These are phyloP conservation scores for Aspergillus panamensis DNA, from an alignment of 495 filamentous ascomycete species.

Conservation along the genomic window DNA sequence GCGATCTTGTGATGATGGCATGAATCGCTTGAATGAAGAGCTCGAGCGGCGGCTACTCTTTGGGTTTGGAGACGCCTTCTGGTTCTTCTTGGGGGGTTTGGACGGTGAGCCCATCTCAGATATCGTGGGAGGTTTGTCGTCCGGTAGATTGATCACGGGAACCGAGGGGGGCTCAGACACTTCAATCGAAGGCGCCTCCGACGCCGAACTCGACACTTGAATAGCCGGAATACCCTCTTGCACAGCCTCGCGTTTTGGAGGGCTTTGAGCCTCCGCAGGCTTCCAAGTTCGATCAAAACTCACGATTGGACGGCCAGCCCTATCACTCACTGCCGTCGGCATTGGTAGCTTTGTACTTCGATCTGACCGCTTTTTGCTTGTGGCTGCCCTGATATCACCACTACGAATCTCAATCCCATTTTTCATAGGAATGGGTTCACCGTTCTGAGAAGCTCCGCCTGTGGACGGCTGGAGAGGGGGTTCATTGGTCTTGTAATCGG, in stretches of 20 bases:
- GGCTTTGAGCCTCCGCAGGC: slow-evolving; percentile 42
- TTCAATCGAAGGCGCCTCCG: slow-evolving; percentile 50
- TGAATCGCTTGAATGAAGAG: slow-evolving; percentile 23
- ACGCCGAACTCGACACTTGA: slow-evolving; percentile 34
- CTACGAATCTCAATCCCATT: slow-evolving; percentile 77
- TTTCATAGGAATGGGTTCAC: slow-evolving; percentile 46
- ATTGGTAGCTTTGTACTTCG: slow-evolving; percentile 80
- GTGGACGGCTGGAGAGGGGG: slow-evolving; percentile 30
- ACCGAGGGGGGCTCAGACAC: slow-evolving; percentile 51
- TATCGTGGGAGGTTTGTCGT: slow-evolving; percentile 43
- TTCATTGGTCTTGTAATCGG: slow-evolving; percentile 66
- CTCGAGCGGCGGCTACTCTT: slow-evolving; percentile 19
- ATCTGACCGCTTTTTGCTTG: slow-evolving; percentile 81
- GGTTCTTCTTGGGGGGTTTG: slow-evolving; percentile 7
- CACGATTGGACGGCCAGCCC: slow-evolving; percentile 81
- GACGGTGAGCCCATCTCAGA: slow-evolving; percentile 30
- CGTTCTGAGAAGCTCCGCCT: slow-evolving; percentile 18
- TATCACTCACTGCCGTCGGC: slow-evolving; percentile 82
- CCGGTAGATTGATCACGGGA: slow-evolving; percentile 63
- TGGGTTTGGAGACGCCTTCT: slow-evolving; percentile 28
- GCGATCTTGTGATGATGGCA: slow-evolving; percentile 28
- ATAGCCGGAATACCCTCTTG: slow-evolving; percentile 19
- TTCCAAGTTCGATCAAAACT: slow-evolving; percentile 86
- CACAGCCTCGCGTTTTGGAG: slow-evolving; percentile 14
- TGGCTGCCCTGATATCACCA: slow-evolving; percentile 84